Evolutionary conservation across 306 rosid genomes (phyloP).

Genomic region (Prunus persica): DNA sequence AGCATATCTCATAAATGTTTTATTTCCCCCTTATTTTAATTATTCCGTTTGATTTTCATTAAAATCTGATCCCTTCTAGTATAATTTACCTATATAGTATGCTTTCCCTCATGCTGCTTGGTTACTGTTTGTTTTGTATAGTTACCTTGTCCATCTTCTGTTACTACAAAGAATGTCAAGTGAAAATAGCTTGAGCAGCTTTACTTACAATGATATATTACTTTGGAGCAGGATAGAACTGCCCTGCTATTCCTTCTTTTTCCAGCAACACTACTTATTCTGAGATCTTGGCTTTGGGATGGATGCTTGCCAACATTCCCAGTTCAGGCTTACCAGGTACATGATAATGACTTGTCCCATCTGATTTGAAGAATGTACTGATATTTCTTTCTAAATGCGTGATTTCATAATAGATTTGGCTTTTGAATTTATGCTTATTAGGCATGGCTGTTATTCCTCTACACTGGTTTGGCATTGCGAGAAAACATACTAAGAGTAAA

Average conservation of each 20-base stretch:
- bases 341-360: neutral
- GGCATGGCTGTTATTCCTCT: conserved; percentile 98
- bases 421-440: conserved; percentile 27
- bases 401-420: conserved; percentile 21
- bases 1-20: neutral
- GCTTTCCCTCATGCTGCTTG: neutral
- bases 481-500: conserved; percentile 93
- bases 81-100: neutral
- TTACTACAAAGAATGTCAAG: neutral
- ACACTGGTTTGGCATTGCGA: conserved; percentile 91
- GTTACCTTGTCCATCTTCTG: conserved; percentile 9
- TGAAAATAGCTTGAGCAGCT: conserved; percentile 7
- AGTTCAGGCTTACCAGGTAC: conserved; percentile 92
- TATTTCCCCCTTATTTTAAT: no score
- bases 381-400: conserved; percentile 13
- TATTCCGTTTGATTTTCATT: neutral
- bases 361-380: conserved; percentile 2
- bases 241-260: conserved; percentile 91
- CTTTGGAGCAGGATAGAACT: conserved; percentile 82
- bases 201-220: conserved; percentile 22
- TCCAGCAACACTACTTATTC: conserved; percentile 67
- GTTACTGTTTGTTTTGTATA: neutral
- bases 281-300: conserved; percentile 87
- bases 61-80: neutral
- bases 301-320: conserved; percentile 98